Evolutionary conservation across 2,329 filamentous ascomycete genomes (phyloP).

Genomic region (Fusarium decemcellulare): DNA sequence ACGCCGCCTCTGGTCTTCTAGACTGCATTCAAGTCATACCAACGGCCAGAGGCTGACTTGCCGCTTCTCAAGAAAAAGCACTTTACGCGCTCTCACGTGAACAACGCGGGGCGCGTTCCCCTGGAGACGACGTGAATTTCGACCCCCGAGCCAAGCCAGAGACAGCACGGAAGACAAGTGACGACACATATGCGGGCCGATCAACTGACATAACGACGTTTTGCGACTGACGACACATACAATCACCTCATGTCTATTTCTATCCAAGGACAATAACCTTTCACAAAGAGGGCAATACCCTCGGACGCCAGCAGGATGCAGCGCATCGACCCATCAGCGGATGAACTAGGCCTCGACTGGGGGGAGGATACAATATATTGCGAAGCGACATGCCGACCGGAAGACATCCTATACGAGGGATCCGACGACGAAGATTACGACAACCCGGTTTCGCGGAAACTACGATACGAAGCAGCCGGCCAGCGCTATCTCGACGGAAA

Average conservation of each 20-base stretch:
- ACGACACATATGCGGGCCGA: conserved; percentile 28
- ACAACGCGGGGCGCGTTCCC: conserved; percentile 48
- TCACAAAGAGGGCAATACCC: conserved; percentile 26
- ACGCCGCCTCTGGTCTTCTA: background rate
- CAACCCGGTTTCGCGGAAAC: conserved; percentile 60
- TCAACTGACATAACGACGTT: conserved; percentile 11
- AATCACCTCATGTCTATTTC: conserved; percentile 6
- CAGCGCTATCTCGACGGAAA: conserved; percentile 70
- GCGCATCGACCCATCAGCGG: conserved; percentile 20
- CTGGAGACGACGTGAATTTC: conserved; percentile 41
- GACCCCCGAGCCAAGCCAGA: conserved; percentile 8
- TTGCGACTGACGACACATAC: conserved; percentile 1
- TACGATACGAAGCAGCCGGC: conserved; percentile 72
- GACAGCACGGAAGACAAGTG: conserved; percentile 3
- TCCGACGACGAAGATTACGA: conserved; percentile 71
- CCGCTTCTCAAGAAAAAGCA: conserved; percentile 17
- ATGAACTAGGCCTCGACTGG: conserved; percentile 40
- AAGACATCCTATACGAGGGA: conserved; percentile 68
- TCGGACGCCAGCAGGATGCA: conserved; percentile 34
- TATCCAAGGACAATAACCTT: conserved; percentile 9
- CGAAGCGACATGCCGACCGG: conserved; percentile 56
- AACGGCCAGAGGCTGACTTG: background rate
- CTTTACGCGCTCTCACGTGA: conserved; percentile 57
- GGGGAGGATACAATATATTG: conserved; percentile 60
- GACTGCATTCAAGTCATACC: background rate